These are phyloP conservation scores for Euphorbia corollata DNA, from an alignment of 441 rosid species.

Conservation along the genomic window DNA sequence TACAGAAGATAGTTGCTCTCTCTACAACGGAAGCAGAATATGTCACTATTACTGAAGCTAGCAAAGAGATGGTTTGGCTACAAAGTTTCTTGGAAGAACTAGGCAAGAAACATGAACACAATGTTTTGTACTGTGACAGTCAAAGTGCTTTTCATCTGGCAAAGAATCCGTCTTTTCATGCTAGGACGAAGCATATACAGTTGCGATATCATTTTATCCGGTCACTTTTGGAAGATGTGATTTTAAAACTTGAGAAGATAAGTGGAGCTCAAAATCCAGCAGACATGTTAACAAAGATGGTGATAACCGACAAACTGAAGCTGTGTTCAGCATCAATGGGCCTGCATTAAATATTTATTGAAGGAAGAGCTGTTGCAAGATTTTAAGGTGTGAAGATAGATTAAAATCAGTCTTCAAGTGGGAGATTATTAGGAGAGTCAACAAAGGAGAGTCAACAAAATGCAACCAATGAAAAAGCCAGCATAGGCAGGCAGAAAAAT, in stretches of 20 bases:
- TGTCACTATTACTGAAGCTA: no score
- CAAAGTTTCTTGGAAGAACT: not conserved
- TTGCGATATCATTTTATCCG: not conserved
- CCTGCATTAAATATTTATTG: not conserved
- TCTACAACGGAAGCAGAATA: no score
- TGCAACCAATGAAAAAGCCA: no score
- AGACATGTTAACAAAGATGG: not conserved
- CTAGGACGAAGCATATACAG: not conserved
- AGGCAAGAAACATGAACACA: not conserved
- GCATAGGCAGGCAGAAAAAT: no score
- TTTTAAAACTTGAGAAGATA: not conserved
- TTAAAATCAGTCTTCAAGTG: not conserved
- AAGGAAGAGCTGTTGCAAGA: not conserved
- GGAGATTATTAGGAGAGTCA: no score
- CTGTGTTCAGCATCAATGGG: not conserved
- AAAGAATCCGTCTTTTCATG: not conserved
- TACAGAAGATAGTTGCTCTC: no score
- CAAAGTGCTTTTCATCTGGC: no score
- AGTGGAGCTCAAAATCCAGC: not conserved
- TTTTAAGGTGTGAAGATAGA: no score
- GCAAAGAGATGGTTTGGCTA: not conserved
- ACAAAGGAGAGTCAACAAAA: not conserved
- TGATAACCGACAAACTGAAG: not conserved
- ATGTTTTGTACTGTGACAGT: no score
- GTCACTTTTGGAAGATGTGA: not conserved